Percentiles rank a stretch among this genome's conserved stretches.
Conservation (phyloP, 768 basidiomycete genomes). For the Pholiota molesta region DNA sequence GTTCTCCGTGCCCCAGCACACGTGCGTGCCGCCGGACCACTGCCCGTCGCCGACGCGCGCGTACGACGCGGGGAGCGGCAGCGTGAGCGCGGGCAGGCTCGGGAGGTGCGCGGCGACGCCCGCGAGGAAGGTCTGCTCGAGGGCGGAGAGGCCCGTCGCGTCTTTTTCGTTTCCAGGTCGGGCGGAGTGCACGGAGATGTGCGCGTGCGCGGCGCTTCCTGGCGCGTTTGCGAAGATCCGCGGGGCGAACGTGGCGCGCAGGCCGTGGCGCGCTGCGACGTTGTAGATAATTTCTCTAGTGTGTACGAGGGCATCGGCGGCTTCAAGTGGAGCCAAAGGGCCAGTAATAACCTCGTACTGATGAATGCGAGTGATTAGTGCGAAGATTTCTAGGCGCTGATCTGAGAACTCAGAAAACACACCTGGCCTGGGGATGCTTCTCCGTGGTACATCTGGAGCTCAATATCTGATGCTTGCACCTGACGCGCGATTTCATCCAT, state of each 20-base stretch:
- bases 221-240: constrained; percentile 45
- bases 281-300: constrained; percentile 72
- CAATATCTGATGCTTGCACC: constrained; percentile 52
- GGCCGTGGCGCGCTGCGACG: constrained; percentile 63
- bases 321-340: constrained; percentile 63
- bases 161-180: constrained; percentile 6
- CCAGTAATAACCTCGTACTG: constrained; percentile 73
- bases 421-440: constrained; percentile 64
- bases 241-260: constrained; percentile 70
- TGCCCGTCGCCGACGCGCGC: constrained; percentile 62
- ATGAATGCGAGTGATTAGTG: neutral
- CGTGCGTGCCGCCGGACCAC: constrained; percentile 75
- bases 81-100: constrained; percentile 56
- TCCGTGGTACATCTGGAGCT: constrained; percentile 67
- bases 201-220: constrained; percentile 62
- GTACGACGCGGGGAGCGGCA: constrained; percentile 67
- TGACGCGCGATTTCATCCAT: constrained; percentile 63
- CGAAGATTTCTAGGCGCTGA: neutral
- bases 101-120: constrained; percentile 61
- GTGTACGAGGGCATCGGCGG: constrained; percentile 67
- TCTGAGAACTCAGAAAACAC: neutral
- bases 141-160: constrained; percentile 37
- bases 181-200: constrained; percentile 63
- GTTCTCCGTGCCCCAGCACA: constrained; percentile 71
- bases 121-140: constrained; percentile 64